Conservation (phyloP, 1,284 basidiomycete species). For the Inonotus obliquus region DNA sequence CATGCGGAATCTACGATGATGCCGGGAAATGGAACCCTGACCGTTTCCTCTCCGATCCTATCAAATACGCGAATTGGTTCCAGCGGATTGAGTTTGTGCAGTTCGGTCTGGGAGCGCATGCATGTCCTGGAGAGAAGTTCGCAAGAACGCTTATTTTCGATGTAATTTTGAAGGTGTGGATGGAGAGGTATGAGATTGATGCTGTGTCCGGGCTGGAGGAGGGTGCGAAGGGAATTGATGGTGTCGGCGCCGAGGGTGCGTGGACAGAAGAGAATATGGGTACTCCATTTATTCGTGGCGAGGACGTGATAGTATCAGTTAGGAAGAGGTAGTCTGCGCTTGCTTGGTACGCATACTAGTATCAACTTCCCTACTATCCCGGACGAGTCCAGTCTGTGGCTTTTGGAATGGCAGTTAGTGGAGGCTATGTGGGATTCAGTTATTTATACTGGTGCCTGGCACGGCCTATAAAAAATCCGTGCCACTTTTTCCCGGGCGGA, state of each 20-base stretch:
- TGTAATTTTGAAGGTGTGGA: constrained; percentile 2
- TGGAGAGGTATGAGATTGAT: constrained; percentile 17
- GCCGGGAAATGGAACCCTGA: constrained; percentile 8
- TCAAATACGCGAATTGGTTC: constrained; percentile 12
- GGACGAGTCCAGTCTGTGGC: too few relatives aligned
- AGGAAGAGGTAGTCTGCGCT: neutral
- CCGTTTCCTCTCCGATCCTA: constrained; percentile 10
- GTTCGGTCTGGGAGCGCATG: constrained; percentile 12
- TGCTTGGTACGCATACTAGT: too few relatives aligned
- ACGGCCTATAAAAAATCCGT: too few relatives aligned
- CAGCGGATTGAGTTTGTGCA: constrained; percentile 16
- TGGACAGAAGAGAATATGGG: constrained; percentile 18
- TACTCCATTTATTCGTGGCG: constrained; percentile 13
- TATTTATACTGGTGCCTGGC: too few relatives aligned
- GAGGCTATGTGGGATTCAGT: too few relatives aligned
- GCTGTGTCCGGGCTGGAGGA: constrained; percentile 14
- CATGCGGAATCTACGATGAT: neutral
- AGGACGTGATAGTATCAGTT: constrained; percentile 10
- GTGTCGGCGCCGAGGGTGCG: constrained; percentile 14
- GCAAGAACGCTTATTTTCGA: constrained; percentile 13
- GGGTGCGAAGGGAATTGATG: constrained; percentile 14
- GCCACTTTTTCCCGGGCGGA: too few relatives aligned
- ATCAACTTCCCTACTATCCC: too few relatives aligned
- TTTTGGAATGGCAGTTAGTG: too few relatives aligned
- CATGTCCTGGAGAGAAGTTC: constrained; percentile 16